phyloP scores from a whole-genome alignment of 2,329 filamentous ascomycete genomes.

The Kalmusia sp. region DNA sequence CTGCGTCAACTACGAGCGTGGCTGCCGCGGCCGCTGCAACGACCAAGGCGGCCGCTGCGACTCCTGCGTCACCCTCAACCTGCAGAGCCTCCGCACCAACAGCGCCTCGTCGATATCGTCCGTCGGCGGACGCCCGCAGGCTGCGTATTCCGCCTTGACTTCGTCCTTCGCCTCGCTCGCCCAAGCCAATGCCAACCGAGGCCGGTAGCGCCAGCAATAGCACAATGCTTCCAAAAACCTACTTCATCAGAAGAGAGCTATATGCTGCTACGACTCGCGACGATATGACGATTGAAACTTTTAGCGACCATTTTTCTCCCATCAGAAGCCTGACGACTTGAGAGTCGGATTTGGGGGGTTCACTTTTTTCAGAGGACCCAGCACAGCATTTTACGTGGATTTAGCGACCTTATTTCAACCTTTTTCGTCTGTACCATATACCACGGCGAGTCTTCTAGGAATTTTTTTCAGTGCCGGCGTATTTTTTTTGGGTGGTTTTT shows the following conservation, averaged over 20 bases:
- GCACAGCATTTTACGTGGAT: conserved; percentile 13
- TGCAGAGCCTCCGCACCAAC: conserved; percentile 40
- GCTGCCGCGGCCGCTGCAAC: conserved; percentile 53
- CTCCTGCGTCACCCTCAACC: conserved; percentile 49
- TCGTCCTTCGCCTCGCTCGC: conserved; percentile 50
- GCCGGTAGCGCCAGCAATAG: conserved; percentile 27
- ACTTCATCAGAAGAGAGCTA: conserved; percentile 11
- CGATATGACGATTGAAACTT: conserved; percentile 8
- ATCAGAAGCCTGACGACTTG: not conserved
- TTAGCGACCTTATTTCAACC: not conserved
- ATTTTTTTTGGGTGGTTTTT: not conserved
- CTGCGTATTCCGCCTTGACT: conserved; percentile 49
- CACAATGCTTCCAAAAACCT: conserved; percentile 8
- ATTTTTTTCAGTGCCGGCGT: not conserved
- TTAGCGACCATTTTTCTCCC: conserved; percentile 10
- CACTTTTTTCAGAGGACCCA: conserved; percentile 1
- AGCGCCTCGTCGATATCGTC: conserved; percentile 43
- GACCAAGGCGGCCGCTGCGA: conserved; percentile 44
- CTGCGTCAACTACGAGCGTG: conserved; percentile 53
- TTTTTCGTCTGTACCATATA: conserved; percentile 15
- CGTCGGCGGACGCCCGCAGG: conserved; percentile 26
- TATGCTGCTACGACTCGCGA: conserved; percentile 2
- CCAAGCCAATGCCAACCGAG: conserved; percentile 31
- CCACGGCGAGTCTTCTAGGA: not conserved
- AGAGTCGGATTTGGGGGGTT: not conserved